Base-by-base conservation (phyloP, 352 stramenopile genomes). In the Globisporangium paddicum region DNA sequence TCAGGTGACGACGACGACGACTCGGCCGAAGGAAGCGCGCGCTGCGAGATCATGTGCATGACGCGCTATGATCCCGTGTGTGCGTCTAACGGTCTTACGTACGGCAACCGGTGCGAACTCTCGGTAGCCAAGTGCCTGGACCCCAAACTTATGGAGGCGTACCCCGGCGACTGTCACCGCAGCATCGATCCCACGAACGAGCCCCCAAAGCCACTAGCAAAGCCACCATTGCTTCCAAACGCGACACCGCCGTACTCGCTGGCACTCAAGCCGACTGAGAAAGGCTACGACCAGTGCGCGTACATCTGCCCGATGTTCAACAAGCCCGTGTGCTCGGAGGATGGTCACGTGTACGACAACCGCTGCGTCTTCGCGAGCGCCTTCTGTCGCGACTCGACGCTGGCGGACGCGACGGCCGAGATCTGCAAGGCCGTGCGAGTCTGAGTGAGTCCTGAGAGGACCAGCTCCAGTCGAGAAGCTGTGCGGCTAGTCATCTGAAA, bases 271-370 rank as follows among this genome's bases (percentile, higher is more conserved):
- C 19, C 41, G 45, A 10, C 23, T 18, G 38, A 44, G 38, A 21
- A 44, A 44, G 38, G 41, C n/a, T 34, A 55, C 32, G 59, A 67
- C 30, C 7, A 21, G 14, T 67, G 61, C 47, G 54, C 46, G 28
- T 63, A 48, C 58, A 7, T 57, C 5, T 68, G 62, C 18, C 40
- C 44, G 9, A 65, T 61, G 41, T 38, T 49, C 14, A 55, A 61
- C 25, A n/a, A 23, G 8, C 66, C 66, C 4, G 66, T 73, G n/a
- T 73, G 66, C 40, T 62, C 51, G 14, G 41, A 38, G 2, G 63
- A 64, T 38, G 53, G 53, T 32, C 38, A 67, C 32, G 58, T 66
- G 19, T 73, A 73, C 63, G 30, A 26, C 11, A 73, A 68, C 40
- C 16, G 32, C 19, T 68, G 62, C 50, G 50, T 60, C 21, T 65